phyloP scores from a whole-genome alignment of 805 yeast species.

The Kuraishia cidri region DNA sequence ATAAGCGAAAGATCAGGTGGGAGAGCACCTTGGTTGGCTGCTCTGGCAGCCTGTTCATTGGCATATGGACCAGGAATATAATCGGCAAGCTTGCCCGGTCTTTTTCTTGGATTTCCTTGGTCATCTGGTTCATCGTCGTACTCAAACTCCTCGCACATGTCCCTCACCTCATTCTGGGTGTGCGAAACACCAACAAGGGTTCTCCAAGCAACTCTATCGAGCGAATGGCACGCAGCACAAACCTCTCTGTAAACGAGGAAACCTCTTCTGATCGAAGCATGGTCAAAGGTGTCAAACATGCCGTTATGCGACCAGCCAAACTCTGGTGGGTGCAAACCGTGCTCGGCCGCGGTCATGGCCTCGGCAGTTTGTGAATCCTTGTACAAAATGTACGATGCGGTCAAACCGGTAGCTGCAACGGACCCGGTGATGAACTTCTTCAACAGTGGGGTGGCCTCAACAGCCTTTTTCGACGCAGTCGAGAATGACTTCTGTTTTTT shows the following conservation, averaged over 20 bases:
- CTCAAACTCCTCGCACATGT: slow-evolving; percentile 92
- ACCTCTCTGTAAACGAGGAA: slow-evolving; percentile 98
- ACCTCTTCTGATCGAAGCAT: slow-evolving; percentile 95
- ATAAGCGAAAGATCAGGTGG: slow-evolving; percentile 97
- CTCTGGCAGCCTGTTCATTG: slow-evolving; percentile 98
- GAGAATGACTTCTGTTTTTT: slow-evolving; percentile 22
- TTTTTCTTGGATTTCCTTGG: slow-evolving; percentile 95
- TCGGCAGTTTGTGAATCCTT: slow-evolving; percentile 80
- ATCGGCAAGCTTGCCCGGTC: slow-evolving; percentile 97
- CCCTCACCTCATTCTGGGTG: slow-evolving; percentile 82
- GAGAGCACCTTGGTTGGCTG: slow-evolving; percentile 97
- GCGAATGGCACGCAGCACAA: slow-evolving; percentile 97
- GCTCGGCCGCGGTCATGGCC: slow-evolving; percentile 99
- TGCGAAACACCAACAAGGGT: slow-evolving; percentile 95
- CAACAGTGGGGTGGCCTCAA: slow-evolving; percentile 21
- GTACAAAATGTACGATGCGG: slow-evolving; percentile 76
- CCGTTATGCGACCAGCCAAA: slow-evolving; percentile 94
- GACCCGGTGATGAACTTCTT: slow-evolving; percentile 52
- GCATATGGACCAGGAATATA: slow-evolving; percentile 91
- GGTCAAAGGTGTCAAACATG: slow-evolving; percentile 85
- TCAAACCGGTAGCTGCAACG: slow-evolving; percentile 67
- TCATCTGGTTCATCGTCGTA: slow-evolving; percentile 95
- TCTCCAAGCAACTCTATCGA: slow-evolving; percentile 98
- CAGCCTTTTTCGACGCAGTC: slow-evolving; percentile 15
- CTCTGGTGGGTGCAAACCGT: slow-evolving; percentile 93